Conservation (phyloP, 768 basidiomycete genomes). For the Tulasnella sp. region DNA sequence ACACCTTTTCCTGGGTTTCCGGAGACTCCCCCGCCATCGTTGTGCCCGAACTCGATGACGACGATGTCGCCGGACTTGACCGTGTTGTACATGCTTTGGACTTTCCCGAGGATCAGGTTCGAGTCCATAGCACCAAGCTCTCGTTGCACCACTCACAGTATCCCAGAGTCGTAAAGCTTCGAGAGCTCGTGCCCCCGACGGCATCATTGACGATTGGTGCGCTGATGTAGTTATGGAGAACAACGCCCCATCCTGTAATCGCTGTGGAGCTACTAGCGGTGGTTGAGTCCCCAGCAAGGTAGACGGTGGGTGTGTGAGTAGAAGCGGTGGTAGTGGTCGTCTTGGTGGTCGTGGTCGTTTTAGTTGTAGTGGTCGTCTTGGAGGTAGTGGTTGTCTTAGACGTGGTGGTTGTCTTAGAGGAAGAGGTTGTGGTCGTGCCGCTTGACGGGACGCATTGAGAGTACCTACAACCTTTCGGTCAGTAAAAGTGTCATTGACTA, state of each 20-base stretch:
- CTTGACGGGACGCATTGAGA: not conserved
- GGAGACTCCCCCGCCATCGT: not conserved
- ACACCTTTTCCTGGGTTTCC: not conserved
- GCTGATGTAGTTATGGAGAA: not conserved
- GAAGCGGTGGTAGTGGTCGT: too few relatives aligned
- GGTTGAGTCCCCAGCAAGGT: too few relatives aligned
- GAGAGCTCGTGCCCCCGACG: not conserved
- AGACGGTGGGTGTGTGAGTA: too few relatives aligned
- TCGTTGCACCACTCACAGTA: not conserved
- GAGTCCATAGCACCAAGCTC: too few relatives aligned
- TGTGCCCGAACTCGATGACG: conserved; percentile 4
- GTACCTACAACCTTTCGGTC: not conserved
- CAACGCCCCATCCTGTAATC: not conserved
- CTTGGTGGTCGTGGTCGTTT: too few relatives aligned
- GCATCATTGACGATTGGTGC: not conserved
- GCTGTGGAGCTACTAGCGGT: not conserved
- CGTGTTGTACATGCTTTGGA: not conserved
- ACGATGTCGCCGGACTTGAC: conserved; percentile 5
- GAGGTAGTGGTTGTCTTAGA: too few relatives aligned
- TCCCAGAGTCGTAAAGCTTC: not conserved
- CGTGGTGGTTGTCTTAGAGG: too few relatives aligned
- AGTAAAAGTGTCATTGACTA: too few relatives aligned
- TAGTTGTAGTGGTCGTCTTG: too few relatives aligned
- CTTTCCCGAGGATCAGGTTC: not conserved
- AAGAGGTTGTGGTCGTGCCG: too few relatives aligned